Evolutionary conservation across 2,329 filamentous ascomycete genomes (phyloP), one percentile per base, ranked within the genome.

Genomic region (Periconia macrospinosa): DNA sequence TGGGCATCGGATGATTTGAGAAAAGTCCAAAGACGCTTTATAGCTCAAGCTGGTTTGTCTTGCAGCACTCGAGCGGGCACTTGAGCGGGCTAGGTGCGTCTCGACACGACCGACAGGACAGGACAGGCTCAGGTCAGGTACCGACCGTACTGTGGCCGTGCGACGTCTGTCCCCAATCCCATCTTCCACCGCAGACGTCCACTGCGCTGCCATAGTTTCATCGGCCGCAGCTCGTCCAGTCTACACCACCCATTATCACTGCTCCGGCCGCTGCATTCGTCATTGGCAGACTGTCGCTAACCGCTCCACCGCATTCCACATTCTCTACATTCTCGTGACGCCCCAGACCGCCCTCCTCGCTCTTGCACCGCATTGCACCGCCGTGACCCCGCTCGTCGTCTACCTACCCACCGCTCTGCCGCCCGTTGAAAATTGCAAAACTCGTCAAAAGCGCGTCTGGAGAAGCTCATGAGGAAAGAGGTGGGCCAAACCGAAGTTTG

Each of bases 391-490:
- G 50, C 56, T 45, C 50, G n/a, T 27, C 41, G 46, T 19, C 43
- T 17, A 41, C 18, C 20, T n/a, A 8, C 27, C 30, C 27, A 23
- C 45, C 2, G 2, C 17, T 17, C 45, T 23, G 49, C 55, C 23
- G 8, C 52, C 33, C 33, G 33, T 37, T 37, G 33, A 14, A 30
- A 19, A 54, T 50, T 44, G 43, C 37, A 44, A 56, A 56, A 50
- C 55, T 54, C 55, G 35, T 53, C 53, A 45, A 48, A 66, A 58
- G 49, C 57, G 53, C 55, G 49, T 54, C 50, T 57, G 56, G 57
- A 55, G 59, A 55, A 57, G 66, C 66, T 61, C 65, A 73, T 73
- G 70, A 68, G 68, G 62, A 57, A 69, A 61, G 68, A 68, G 59
- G 56, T 67, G 54, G 61, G 59, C 57, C 50, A 50, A 55, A 61